phyloP scores from a whole-genome alignment of 805 yeast species.

The Candida dajiaensis region DNA sequence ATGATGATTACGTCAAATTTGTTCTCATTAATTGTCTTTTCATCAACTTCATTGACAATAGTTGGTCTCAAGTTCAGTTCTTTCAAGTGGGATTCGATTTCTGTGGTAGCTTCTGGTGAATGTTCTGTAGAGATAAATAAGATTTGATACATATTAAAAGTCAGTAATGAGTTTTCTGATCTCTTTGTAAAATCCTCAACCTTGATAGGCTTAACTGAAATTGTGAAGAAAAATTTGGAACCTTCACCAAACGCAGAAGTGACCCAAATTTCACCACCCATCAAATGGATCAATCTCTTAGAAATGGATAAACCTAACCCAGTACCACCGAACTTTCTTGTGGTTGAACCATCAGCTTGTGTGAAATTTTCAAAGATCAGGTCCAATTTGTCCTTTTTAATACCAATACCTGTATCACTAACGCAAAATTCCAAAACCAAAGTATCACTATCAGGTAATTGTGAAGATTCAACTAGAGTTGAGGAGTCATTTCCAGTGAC shows the following conservation, averaged over 20 bases:
- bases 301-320: conserved; percentile 89
- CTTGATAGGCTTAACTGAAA: conserved; percentile 66
- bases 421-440: conserved; percentile 74
- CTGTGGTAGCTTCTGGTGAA: conserved; percentile 39
- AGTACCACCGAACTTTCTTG: conserved; percentile 89
- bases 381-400: conserved; percentile 75
- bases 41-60: conserved; percentile 50
- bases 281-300: conserved; percentile 75
- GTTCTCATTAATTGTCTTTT: conserved; percentile 45
- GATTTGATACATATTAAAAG: conserved; percentile 66
- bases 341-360: conserved; percentile 91
- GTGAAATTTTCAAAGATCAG: conserved; percentile 83
- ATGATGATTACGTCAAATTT: conserved; percentile 77
- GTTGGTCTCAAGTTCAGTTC: conserved; percentile 57
- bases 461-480: conserved; percentile 33
- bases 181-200: conserved; percentile 42
- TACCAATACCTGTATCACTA: conserved; percentile 87
- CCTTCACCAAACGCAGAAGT: conserved; percentile 75
- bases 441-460: conserved; percentile 61
- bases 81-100: conserved; percentile 43
- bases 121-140: conserved; percentile 66
- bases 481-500: conserved; percentile 21
- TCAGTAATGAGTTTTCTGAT: conserved; percentile 61
- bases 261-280: conserved; percentile 95
- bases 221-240: conserved; percentile 76